phyloP scores from a whole-genome alignment of 129 eudicot genomes.

The Centaurea solstitialis region DNA sequence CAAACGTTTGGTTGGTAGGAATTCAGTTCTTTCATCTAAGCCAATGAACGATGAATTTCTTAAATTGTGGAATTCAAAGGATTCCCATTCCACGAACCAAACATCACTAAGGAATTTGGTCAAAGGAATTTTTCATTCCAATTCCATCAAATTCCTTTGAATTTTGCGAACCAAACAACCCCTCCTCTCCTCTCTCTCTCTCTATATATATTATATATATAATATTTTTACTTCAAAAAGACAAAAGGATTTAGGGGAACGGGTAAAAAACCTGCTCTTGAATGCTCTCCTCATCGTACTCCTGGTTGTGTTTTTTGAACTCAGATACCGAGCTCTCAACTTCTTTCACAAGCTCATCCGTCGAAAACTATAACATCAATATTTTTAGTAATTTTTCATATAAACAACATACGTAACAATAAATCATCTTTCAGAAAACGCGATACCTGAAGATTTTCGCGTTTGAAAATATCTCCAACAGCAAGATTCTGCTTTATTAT shows the following conservation, averaged over 20 bases:
- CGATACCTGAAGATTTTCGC: slow-evolving; percentile 88
- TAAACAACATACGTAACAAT: not conserved
- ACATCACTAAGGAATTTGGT: no score
- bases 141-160: no score
- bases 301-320: slow-evolving; percentile 74
- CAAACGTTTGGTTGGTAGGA: no score
- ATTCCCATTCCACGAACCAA: no score
- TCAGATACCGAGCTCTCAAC: slow-evolving; percentile 82
- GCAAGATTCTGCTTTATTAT: slow-evolving; percentile 85
- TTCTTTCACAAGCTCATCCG: slow-evolving; percentile 80
- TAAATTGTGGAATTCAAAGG: no score
- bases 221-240: not conserved
- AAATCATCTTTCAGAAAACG: not conserved
- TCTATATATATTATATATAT: no score
- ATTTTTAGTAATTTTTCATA: not conserved
- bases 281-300: slow-evolving; percentile 81
- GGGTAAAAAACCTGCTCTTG: slow-evolving; percentile 59
- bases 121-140: no score
- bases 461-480: slow-evolving; percentile 87
- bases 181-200: no score
- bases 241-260: not conserved
- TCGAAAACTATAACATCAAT: slow-evolving; percentile 48
- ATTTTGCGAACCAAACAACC: no score
- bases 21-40: no score
- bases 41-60: no score